Evolutionary conservation across 192 early-diverging fungal genomes (phyloP).

Genomic region (Backusella westeae): DNA sequence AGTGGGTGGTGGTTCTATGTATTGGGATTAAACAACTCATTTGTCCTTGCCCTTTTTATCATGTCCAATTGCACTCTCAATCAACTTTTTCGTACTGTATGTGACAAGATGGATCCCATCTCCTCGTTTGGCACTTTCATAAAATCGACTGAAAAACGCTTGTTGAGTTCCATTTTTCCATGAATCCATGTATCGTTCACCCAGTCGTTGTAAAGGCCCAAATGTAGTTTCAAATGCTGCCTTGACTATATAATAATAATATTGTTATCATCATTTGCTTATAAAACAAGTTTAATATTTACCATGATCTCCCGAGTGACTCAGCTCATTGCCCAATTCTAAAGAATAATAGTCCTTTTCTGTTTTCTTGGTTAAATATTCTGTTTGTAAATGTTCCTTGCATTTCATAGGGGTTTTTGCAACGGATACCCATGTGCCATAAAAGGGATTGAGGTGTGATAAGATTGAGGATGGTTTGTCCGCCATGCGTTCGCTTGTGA

Average conservation of each 20-base stretch:
- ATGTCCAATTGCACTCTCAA: constrained; percentile 17
- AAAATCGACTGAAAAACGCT: constrained; percentile 39
- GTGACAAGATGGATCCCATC: constrained; percentile 38
- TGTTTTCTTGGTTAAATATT: constrained; percentile 13
- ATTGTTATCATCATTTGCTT: background rate
- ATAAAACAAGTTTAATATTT: background rate
- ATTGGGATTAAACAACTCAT: background rate
- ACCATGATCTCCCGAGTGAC: constrained; percentile 27
- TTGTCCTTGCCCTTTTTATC: constrained; percentile 15
- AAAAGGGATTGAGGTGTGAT: constrained; percentile 28
- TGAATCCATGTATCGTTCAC: constrained; percentile 34
- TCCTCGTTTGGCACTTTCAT: constrained; percentile 35
- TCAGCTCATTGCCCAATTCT: constrained; percentile 35
- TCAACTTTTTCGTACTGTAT: constrained; percentile 31
- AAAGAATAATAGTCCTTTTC: constrained; percentile 27
- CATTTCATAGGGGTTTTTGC: constrained; percentile 22
- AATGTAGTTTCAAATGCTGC: constrained; percentile 33
- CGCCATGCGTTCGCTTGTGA: background rate
- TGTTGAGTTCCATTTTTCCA: constrained; percentile 44
- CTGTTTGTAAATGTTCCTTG: constrained; percentile 21
- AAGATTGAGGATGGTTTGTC: background rate
- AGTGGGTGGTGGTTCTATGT: background rate
- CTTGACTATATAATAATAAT: constrained; percentile 5
- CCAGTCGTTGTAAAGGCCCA: constrained; percentile 31
- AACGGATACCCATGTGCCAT: constrained; percentile 31